Percentiles rank a stretch among this genome's conserved stretches.
These are phyloP conservation scores for Xylariales sp. DNA, from an alignment of 2,329 filamentous ascomycete species.

Conservation along the genomic window DNA sequence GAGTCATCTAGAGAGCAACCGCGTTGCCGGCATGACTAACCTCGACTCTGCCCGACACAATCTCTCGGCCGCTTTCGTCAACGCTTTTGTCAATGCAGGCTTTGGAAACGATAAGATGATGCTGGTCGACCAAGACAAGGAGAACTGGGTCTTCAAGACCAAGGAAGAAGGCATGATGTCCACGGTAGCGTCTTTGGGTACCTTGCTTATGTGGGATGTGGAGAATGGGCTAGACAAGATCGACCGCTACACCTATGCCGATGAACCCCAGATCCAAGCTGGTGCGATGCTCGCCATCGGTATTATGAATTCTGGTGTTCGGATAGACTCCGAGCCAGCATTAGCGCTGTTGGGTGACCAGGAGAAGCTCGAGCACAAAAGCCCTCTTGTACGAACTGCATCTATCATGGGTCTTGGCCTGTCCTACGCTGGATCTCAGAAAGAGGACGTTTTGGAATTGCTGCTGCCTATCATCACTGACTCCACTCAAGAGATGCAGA, in stretches of 20 bases:
- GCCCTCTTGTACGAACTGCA: conserved; percentile 71
- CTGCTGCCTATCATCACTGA: conserved; percentile 86
- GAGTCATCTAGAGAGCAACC: conserved; percentile 92
- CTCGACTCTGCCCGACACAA: conserved; percentile 95
- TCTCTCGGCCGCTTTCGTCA: conserved; percentile 91
- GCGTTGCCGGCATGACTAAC: conserved; percentile 89
- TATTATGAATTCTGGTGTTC: conserved; percentile 91
- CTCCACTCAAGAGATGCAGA: conserved; percentile 83
- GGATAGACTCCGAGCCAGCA: conserved; percentile 84
- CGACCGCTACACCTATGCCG: conserved; percentile 85
- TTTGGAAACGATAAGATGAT: conserved; percentile 98
- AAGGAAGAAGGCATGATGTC: conserved; percentile 98
- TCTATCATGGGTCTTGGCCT: conserved; percentile 95
- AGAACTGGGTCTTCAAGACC: conserved; percentile 98
- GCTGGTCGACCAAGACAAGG: conserved; percentile 83
- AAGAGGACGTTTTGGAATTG: conserved; percentile 78
- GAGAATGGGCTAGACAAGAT: conserved; percentile 90
- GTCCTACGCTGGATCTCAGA: conserved; percentile 91
- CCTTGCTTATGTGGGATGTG: conserved; percentile 89
- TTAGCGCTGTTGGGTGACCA: conserved; percentile 78
- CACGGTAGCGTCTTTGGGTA: conserved; percentile 88
- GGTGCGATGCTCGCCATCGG: conserved; percentile 91
- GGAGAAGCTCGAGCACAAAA: conserved; percentile 76
- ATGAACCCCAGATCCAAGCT: conserved; percentile 79
- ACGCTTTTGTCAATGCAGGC: conserved; percentile 93